These are phyloP conservation scores for Pichia sporocuriosa DNA, from an alignment of 805 yeast species.

Conservation along the genomic window DNA sequence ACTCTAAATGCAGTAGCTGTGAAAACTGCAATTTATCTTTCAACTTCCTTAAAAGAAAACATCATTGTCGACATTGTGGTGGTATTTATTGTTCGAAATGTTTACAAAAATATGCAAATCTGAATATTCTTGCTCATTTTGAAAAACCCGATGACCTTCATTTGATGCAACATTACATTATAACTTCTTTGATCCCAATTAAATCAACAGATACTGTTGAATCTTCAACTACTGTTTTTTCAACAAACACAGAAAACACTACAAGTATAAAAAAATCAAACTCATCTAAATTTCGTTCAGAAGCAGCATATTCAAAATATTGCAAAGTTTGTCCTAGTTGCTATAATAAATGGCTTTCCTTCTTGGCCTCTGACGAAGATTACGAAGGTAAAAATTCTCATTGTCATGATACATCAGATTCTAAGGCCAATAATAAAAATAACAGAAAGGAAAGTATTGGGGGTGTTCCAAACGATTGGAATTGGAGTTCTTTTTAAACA, in stretches of 20 bases:
- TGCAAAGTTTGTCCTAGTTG: slow-evolving; percentile 27
- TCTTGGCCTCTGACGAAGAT: slow-evolving; percentile 21
- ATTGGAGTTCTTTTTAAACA: slow-evolving; percentile 43
- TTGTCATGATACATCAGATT: slow-evolving; percentile 2
- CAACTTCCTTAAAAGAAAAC: slow-evolving; percentile 31
- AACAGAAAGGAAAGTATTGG: slow-evolving; percentile 13
- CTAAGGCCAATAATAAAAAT: slow-evolving; percentile 17
- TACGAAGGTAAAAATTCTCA: slow-evolving; percentile 19
- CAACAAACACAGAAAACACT: background rate
- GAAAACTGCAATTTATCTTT: slow-evolving; percentile 24
- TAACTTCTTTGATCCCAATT: background rate
- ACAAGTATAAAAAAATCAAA: background rate
- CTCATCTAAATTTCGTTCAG: background rate
- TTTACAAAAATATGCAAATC: slow-evolving; percentile 24
- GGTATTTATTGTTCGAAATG: slow-evolving; percentile 36
- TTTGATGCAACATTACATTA: background rate
- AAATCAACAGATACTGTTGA: slow-evolving; percentile 12
- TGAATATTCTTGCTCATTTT: slow-evolving; percentile 31
- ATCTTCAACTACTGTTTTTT: slow-evolving; percentile 3
- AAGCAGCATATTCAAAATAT: slow-evolving; percentile 19
- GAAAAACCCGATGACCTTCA: slow-evolving; percentile 20
- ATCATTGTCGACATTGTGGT: slow-evolving; percentile 50
- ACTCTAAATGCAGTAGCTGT: slow-evolving; percentile 35
- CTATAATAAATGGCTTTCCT: slow-evolving; percentile 21
- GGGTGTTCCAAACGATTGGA: slow-evolving; percentile 40